A percentile compares a stretch with the other conserved stretches of the same genome.
Conservation (phyloP, 306 rosid species). For the Vigna mungo region DNA sequence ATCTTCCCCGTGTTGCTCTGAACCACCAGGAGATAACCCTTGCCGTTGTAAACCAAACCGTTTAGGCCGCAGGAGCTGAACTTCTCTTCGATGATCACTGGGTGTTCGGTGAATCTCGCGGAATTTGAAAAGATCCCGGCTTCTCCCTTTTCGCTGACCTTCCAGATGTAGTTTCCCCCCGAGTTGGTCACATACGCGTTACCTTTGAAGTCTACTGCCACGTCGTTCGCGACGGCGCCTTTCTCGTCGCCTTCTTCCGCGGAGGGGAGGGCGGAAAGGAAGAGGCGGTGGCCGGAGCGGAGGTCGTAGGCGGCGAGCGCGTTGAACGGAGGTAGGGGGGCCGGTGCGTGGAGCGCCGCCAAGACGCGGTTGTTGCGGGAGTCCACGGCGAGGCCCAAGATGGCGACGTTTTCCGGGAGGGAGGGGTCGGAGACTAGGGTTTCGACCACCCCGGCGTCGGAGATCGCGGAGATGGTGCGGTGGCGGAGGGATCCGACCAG, state of each 20-base stretch:
- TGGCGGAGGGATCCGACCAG: slow-evolving; percentile 64
- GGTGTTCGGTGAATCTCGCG: slow-evolving; percentile 50
- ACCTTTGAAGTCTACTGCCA: slow-evolving; percentile 67
- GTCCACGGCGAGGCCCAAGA: slow-evolving; percentile 74
- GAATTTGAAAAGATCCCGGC: slow-evolving; percentile 76
- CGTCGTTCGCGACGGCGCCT: slow-evolving; percentile 64
- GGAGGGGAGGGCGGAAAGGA: slow-evolving; percentile 56
- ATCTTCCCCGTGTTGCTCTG: slow-evolving; percentile 85
- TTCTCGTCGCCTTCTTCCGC: slow-evolving; percentile 12
- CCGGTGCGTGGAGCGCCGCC: slow-evolving; percentile 57
- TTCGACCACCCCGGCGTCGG: slow-evolving; percentile 74
- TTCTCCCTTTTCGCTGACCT: slow-evolving; percentile 60
- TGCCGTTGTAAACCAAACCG: slow-evolving; percentile 76
- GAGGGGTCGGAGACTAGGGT: slow-evolving; percentile 67
- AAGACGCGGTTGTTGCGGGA: slow-evolving; percentile 67
- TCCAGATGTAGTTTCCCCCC: slow-evolving; percentile 75
- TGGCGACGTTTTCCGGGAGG: slow-evolving; percentile 72
- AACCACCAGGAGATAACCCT: slow-evolving; percentile 75
- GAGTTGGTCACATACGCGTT: slow-evolving; percentile 89
- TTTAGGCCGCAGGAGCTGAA: slow-evolving; percentile 65
- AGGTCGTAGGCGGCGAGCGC: slow-evolving; percentile 87
- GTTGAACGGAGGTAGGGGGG: slow-evolving; percentile 64
- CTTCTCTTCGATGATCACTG: slow-evolving; percentile 42
- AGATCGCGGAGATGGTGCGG: slow-evolving; percentile 66
- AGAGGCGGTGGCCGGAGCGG: slow-evolving; percentile 59